Percentiles rank a stretch among this genome's conserved stretches.
Evolutionary conservation across 768 basidiomycete genomes (phyloP).

Genomic region (Lactarius indigo): DNA sequence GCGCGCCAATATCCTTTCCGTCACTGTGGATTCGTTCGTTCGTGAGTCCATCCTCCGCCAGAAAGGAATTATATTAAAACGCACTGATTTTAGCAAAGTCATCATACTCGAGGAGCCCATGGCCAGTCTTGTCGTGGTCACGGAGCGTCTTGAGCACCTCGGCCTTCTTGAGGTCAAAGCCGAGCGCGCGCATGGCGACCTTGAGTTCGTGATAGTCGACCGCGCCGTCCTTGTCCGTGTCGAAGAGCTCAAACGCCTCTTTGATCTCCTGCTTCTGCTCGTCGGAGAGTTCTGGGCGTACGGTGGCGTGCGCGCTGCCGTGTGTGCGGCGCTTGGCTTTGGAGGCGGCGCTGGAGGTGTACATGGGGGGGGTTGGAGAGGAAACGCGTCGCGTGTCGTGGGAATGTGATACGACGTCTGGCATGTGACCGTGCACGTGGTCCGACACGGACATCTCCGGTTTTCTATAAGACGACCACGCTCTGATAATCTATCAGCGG

Average conservation of each 20-base stretch:
- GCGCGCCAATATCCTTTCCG: slow-evolving; percentile 85
- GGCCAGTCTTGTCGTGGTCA: slow-evolving; percentile 83
- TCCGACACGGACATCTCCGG: background rate
- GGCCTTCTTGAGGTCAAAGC: slow-evolving; percentile 97
- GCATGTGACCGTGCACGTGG: background rate
- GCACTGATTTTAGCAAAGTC: slow-evolving; percentile 91
- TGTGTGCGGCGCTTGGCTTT: slow-evolving; percentile 56
- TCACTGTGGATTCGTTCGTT: slow-evolving; percentile 55
- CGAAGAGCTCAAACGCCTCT: slow-evolving; percentile 98
- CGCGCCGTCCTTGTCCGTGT: slow-evolving; percentile 95
- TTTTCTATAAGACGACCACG: background rate
- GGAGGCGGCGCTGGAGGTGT: slow-evolving; percentile 59
- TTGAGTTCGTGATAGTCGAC: slow-evolving; percentile 99
- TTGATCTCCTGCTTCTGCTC: slow-evolving; percentile 96
- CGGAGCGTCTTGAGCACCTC: slow-evolving; percentile 93
- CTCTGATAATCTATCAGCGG: too few relatives aligned
- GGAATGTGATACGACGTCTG: background rate
- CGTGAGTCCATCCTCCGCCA: background rate
- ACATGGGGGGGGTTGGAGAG: slow-evolving; percentile 35
- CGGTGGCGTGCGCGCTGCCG: slow-evolving; percentile 46
- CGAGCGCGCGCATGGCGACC: slow-evolving; percentile 96
- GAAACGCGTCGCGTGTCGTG: slow-evolving; percentile 10
- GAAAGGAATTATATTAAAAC: slow-evolving; percentile 32
- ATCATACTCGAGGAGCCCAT: slow-evolving; percentile 85
- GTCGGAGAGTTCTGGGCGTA: slow-evolving; percentile 80